Evolutionary conservation across 2,329 filamentous ascomycete species (phyloP).

Genomic region (Colletotrichum tropicale): DNA sequence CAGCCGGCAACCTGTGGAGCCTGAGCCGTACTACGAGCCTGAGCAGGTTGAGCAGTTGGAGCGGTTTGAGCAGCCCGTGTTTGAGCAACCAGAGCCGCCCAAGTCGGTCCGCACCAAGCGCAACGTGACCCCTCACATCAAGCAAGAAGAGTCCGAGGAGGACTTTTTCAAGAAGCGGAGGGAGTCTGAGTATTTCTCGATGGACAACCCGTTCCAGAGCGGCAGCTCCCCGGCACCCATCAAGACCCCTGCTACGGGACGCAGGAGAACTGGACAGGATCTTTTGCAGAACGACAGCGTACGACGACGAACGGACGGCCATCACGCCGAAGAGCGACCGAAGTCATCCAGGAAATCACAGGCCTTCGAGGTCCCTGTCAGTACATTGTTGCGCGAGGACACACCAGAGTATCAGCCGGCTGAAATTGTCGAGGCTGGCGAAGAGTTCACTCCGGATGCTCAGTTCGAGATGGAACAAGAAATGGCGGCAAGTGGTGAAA

Average conservation of each 20-base stretch:
- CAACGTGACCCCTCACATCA: constrained; percentile 51
- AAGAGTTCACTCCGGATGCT: constrained; percentile 94
- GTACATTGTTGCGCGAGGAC: constrained; percentile 37
- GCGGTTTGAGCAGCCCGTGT: constrained; percentile 34
- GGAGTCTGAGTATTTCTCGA: constrained; percentile 69
- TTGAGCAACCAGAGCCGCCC: constrained; percentile 25
- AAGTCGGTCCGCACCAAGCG: constrained; percentile 53
- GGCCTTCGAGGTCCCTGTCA: constrained; percentile 62
- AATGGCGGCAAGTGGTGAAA: constrained; percentile 60
- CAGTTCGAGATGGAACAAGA: constrained; percentile 80
- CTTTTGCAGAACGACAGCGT: constrained; percentile 36
- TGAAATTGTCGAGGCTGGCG: constrained; percentile 68
- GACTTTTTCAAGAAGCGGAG: constrained; percentile 39
- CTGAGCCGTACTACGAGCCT: constrained; percentile 54
- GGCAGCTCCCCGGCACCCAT: constrained; percentile 70
- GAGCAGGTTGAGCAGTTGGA: neutral
- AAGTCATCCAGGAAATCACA: constrained; percentile 43
- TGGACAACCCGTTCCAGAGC: constrained; percentile 90
- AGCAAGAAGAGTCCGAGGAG: constrained; percentile 58
- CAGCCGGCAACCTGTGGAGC: constrained; percentile 58
- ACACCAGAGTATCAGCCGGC: constrained; percentile 32
- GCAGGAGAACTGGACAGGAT: constrained; percentile 45
- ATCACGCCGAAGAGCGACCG: constrained; percentile 1
- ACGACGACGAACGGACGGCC: constrained; percentile 47
- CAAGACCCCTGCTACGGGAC: constrained; percentile 48